Percentiles rank a stretch among this genome's conserved stretches.
phyloP scores from a whole-genome alignment of 345 rosid species.

The Laguncularia racemosa region DNA sequence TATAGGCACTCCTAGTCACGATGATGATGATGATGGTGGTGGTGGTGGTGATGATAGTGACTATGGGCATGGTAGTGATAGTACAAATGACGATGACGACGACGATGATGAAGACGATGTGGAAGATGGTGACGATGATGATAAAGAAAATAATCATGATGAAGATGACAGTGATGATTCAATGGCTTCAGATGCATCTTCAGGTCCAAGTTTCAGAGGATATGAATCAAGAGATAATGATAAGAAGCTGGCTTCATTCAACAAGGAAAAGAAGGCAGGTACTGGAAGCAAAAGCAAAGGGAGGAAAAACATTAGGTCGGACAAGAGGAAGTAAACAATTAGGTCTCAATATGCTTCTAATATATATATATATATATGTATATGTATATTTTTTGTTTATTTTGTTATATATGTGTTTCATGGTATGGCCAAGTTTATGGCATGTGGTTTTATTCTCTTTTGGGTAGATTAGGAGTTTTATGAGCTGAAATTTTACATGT shows the following conservation, averaged over 20 bases:
- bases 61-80: neutral
- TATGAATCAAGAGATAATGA: constrained; percentile 6
- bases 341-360: no score
- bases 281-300: constrained; percentile 21
- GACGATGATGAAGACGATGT: constrained; percentile 9
- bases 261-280: constrained; percentile 1
- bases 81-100: constrained; percentile 6
- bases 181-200: constrained; percentile 70
- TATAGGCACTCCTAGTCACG: constrained; percentile 5
- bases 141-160: constrained; percentile 6
- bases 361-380: no score
- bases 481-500: no score
- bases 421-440: no score
- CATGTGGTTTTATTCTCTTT: no score
- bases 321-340: constrained; percentile 19
- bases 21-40: constrained; percentile 1
- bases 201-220: constrained; percentile 39
- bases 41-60: neutral
- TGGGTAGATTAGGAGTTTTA: no score
- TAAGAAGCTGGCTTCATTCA: no score
- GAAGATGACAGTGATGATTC: constrained; percentile 34
- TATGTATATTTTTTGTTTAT: no score
- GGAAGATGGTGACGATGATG: constrained; percentile 8
- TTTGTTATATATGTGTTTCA: no score
- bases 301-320: constrained; percentile 25